phyloP scores from a whole-genome alignment of 441 rosid genomes.

The Corymbia calophylla region DNA sequence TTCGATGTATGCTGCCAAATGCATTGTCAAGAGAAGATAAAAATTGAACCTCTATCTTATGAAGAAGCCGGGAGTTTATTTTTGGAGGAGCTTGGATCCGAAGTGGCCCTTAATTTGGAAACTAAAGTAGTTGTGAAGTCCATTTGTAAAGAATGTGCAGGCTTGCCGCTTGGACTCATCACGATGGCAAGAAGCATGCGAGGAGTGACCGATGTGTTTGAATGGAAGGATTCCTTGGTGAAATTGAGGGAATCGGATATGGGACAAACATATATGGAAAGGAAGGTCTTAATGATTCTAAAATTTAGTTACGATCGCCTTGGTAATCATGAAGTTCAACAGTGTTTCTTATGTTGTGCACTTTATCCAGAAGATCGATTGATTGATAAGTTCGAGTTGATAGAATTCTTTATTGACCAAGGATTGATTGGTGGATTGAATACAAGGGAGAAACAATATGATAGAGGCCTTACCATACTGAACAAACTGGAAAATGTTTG shows the following conservation, averaged over 20 bases:
- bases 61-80: slow-evolving; percentile 5
- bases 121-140: not conserved
- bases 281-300: not conserved
- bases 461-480: slow-evolving; percentile 5
- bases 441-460: not conserved
- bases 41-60: not conserved
- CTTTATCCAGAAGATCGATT: slow-evolving; percentile 4
- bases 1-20: not conserved
- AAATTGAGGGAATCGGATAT: not conserved
- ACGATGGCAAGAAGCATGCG: slow-evolving; percentile 6
- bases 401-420: slow-evolving; percentile 9
- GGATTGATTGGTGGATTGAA: not conserved
- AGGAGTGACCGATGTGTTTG: not conserved
- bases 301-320: not conserved
- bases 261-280: not conserved
- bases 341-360: slow-evolving; percentile 14
- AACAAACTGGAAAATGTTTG: slow-evolving; percentile 9
- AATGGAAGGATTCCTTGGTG: slow-evolving; percentile 2
- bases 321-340: not conserved
- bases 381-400: not conserved
- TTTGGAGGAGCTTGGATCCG: not conserved
- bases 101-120: not conserved
- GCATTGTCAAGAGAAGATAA: not conserved
- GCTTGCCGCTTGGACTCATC: slow-evolving; percentile 12
- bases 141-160: not conserved